These are phyloP conservation scores for Erigeron canadensis DNA, from an alignment of 129 eudicot genomes.

Conservation along the genomic window DNA sequence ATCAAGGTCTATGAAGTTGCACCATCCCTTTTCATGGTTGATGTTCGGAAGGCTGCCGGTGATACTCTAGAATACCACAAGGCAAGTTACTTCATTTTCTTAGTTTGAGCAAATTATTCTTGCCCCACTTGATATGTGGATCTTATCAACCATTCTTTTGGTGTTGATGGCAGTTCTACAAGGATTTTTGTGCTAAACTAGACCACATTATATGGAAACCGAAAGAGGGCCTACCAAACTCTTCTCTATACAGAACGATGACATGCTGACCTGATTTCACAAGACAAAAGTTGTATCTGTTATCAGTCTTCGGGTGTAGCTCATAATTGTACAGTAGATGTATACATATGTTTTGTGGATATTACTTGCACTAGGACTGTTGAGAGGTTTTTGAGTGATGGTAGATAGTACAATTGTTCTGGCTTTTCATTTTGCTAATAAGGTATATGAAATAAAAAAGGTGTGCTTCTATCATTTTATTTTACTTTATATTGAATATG, in stretches of 20 bases:
- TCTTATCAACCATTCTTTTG: not conserved
- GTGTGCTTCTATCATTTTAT: not conserved
- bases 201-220: conserved; percentile 85
- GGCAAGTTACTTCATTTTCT: conserved; percentile 40
- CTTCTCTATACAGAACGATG: conserved; percentile 55
- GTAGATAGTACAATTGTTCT: not conserved
- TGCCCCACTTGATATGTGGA: no score
- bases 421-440: conserved; percentile 15
- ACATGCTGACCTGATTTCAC: conserved; percentile 50
- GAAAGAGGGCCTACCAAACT: conserved; percentile 44
- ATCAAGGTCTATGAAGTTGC: conserved; percentile 86
- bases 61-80: conserved; percentile 97
- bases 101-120: not conserved
- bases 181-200: conserved; percentile 66
- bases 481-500: not conserved
- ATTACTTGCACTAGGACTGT: not conserved
- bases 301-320: not conserved
- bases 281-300: not conserved
- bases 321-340: conserved; percentile 15
- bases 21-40: conserved; percentile 91
- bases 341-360: conserved; percentile 23
- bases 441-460: conserved; percentile 3
- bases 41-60: conserved; percentile 98
- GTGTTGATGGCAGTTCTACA: conserved; percentile 70
- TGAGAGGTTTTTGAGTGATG: conserved; percentile 22